Evolutionary conservation across 352 stramenopile genomes (phyloP).

Genomic region (Phytophthora pseudosyringae): DNA sequence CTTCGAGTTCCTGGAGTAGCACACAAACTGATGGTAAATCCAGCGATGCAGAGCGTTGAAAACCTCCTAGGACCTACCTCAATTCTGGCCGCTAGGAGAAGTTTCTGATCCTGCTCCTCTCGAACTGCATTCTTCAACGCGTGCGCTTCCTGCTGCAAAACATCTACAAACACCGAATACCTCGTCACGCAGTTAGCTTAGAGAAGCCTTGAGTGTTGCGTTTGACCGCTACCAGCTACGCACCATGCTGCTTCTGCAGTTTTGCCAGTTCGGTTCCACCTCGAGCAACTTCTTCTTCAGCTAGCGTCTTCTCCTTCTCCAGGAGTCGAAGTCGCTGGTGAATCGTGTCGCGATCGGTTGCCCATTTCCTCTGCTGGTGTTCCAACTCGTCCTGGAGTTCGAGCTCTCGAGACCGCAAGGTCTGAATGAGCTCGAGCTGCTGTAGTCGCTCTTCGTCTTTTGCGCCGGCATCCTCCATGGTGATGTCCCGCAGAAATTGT

Average conservation of each 20-base stretch:
- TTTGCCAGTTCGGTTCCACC: conserved; percentile 24
- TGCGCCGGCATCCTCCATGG: conserved; percentile 49
- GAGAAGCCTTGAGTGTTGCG: neutral
- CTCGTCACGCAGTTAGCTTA: neutral
- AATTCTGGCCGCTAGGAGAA: conserved; percentile 21
- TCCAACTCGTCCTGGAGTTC: conserved; percentile 65
- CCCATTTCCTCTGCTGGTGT: conserved; percentile 67
- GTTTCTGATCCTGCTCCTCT: conserved; percentile 32
- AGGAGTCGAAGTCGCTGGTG: conserved; percentile 58
- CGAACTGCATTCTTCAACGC: conserved; percentile 15
- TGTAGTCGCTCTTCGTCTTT: conserved; percentile 66
- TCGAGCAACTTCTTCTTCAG: conserved; percentile 41
- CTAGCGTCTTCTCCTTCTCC: conserved; percentile 63
- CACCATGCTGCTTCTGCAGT: conserved; percentile 46
- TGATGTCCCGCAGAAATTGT: conserved; percentile 61
- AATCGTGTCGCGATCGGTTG: conserved; percentile 47
- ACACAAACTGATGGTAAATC: neutral
- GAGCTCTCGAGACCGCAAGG: conserved; percentile 49
- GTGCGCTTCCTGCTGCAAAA: conserved; percentile 14
- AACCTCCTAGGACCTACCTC: conserved; percentile 9
- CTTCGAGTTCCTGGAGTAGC: conserved; percentile 48
- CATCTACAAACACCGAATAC: conserved; percentile 2
- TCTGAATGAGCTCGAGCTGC: conserved; percentile 66
- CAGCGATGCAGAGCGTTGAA: neutral
- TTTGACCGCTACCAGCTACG: conserved; percentile 1